Evolutionary conservation across 129 eudicot genomes (phyloP).

Genomic region (Pittosporum tobira): DNA sequence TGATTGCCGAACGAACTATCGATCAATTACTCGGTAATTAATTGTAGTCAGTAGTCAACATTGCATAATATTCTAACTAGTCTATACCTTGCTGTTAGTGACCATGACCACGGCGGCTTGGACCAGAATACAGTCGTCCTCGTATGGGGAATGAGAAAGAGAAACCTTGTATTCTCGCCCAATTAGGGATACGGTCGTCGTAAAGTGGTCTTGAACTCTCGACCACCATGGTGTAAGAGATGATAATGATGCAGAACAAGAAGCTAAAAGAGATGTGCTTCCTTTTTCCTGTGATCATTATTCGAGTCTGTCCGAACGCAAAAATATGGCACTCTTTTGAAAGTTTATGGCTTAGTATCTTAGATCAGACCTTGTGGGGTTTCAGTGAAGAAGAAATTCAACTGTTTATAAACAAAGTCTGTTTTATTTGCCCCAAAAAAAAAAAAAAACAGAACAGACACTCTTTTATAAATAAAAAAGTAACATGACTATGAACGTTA

Average conservation of each 20-base stretch:
- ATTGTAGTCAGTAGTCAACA: too few relatives aligned
- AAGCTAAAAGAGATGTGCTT: neutral
- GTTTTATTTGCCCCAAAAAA: too few relatives aligned
- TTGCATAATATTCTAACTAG: neutral
- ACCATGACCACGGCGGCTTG: slow-evolving; percentile 39
- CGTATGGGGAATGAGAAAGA: slow-evolving; percentile 3
- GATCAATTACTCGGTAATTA: too few relatives aligned
- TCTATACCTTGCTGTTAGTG: slow-evolving; percentile 10
- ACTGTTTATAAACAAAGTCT: too few relatives aligned
- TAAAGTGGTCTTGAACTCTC: neutral
- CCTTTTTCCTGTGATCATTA: neutral
- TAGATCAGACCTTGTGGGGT: neutral
- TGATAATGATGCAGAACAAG: neutral
- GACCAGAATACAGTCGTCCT: slow-evolving; percentile 39
- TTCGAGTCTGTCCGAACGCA: neutral
- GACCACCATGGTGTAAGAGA: neutral
- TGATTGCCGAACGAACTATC: too few relatives aligned
- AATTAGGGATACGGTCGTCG: too few relatives aligned
- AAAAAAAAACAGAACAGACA: too few relatives aligned
- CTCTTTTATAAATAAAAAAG: too few relatives aligned
- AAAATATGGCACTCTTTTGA: neutral
- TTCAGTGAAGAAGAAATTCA: too few relatives aligned
- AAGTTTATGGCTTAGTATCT: neutral
- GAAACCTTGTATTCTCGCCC: neutral
- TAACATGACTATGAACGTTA: too few relatives aligned